Evolutionary conservation across 2,329 filamentous ascomycete species (phyloP), one percentile per base, ranked within the genome.

Genomic region (Fusarium sp.): DNA sequence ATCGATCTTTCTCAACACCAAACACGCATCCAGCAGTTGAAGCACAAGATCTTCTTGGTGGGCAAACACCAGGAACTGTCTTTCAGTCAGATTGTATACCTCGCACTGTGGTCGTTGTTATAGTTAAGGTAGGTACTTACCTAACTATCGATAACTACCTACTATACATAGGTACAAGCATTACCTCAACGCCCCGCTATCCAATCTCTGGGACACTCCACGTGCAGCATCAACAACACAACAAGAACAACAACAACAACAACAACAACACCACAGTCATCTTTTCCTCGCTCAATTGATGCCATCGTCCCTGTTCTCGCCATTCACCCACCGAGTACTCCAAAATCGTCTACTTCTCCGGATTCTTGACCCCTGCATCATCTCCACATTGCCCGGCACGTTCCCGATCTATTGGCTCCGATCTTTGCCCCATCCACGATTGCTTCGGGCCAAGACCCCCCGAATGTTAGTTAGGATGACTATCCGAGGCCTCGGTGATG

Each of bases 401-500:
- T 72, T 72, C 48, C 52, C 50, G 48, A 66, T 71, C 62, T 48
- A 74, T 73, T 73, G 72, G 72, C 67, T 64, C 50, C 57, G 54
- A 57, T 58, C 52, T 44, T 47, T 59, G 38, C 45, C 50, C 41
- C 19, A 25, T 29, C 38, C 17, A 32, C 37, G 14, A 17, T 8
- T 23, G 14, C 23, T 39, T 65, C 53, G 61, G 61, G 56, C 61
- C 57, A 58, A 62, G 48, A 62, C 48, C 19, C 48, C 36, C 61
- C 43, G 57, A 46, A 55, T 9, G 23, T 25, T 13, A n/a, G 25
- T 41, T 25, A 42, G 42, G 49, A 39, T 49, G 21, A 31, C 44
- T 27, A 17, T 38, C 10, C 15, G 36, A 23, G 14, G 23, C 53
- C 33, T 17, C 38, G 23, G 13, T n/a, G 33, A 43, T 35, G 21